Evolutionary conservation across 371 early-diverging fungal species (phyloP), one percentile per base, ranked within the genome.

Genomic region (Haplosporangium sp.): DNA sequence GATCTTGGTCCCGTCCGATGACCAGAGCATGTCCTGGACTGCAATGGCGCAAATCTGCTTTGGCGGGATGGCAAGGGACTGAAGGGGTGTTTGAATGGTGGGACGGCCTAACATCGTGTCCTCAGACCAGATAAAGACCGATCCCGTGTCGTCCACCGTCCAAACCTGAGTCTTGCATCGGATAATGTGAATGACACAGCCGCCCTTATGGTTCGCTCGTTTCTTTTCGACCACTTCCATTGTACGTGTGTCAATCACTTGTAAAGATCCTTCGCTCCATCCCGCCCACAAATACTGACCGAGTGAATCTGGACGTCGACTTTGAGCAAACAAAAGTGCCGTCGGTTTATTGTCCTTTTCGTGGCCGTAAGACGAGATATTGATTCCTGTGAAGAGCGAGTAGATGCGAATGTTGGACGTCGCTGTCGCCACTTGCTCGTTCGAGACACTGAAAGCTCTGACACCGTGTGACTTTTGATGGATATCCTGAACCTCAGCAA

Each of bases 71-170:
- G 84, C 72, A n/a, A 85, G 53, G 8, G 73, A 70, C 20, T 83
- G 73, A 18, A 83, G 82, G 20, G 74, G 76, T 10, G 80, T 60
- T 37, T 79, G 80, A 16, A 82, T 48, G 14, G 69, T 75, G 52
- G 64, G 63, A 37, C 68, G 71, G 21, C 56, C 77, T 73, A 64
- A 55, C 69, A 45, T 82, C 45, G 47, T 62, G 45, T 74, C 81
- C 55, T 84, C 73, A 1, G 85, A 83, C 95, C 95, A 95, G 6
- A 92, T 83, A 62, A 87, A 86, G 45, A 94, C 67, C 5, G 85
- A 80, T 2, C 94, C 94, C 43, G 82, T 85, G 18, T 93, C 93
- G 63, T 95, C 95, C 13, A 94, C 73, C 0, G 94, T 90, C 91
- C 91, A 93, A 55, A 95, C 79, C 46, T 89, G 85, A 9, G 77